phyloP scores from a whole-genome alignment of 495 filamentous ascomycete genomes.

The Tricharina praecox region DNA sequence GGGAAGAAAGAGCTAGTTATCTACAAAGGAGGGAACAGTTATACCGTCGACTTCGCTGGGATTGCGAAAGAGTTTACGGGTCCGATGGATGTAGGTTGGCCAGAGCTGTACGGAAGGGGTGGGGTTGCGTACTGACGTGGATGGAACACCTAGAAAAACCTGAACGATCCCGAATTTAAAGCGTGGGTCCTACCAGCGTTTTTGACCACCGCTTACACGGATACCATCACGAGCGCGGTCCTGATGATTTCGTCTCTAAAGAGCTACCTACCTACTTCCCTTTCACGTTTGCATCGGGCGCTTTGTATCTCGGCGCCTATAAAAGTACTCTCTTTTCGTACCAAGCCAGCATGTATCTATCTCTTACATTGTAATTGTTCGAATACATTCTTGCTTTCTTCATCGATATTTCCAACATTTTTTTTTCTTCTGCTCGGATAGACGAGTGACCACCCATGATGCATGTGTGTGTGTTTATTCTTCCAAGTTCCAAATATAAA shows the following conservation, averaged over 20 bases:
- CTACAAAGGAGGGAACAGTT: not conserved
- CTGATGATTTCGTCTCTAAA: conserved; percentile 33
- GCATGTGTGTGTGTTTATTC: no score
- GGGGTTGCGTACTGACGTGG: not conserved
- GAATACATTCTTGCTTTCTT: no score
- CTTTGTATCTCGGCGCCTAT: no score
- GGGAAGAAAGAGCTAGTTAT: conserved; percentile 24
- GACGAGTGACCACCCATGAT: no score
- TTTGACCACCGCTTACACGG: conserved; percentile 29
- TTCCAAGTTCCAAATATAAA: no score
- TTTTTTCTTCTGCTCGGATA: no score
- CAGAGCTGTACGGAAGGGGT: not conserved
- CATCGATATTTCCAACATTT: no score
- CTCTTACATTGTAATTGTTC: no score
- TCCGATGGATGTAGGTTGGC: conserved; percentile 18
- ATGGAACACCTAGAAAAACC: conserved; percentile 12
- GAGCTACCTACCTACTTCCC: no score
- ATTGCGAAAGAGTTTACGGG: conserved; percentile 24
- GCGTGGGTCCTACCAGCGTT: conserved; percentile 33
- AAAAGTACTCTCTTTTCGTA: no score
- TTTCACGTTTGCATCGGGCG: no score
- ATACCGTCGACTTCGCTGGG: conserved; percentile 16
- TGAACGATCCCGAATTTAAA: conserved; percentile 27
- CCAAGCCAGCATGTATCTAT: no score
- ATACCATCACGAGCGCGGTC: conserved; percentile 26